Conservation (phyloP, 768 basidiomycete species). For the Pleurotus salmoneostramineus region DNA sequence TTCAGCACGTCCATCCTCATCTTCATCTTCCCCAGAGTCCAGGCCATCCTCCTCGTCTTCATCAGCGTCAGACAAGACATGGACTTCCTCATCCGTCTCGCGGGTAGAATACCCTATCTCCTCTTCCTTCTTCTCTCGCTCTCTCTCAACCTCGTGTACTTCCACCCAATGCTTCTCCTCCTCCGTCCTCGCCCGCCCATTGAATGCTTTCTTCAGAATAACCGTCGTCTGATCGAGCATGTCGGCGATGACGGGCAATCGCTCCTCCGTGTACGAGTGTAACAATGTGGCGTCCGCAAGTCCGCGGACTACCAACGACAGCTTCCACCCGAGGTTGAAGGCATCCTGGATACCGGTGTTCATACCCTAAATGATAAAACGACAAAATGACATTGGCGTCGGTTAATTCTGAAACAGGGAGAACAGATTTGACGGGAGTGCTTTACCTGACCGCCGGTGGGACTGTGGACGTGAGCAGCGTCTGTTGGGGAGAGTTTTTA, state of each 20-base stretch:
- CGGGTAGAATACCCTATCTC: too few species aligned
- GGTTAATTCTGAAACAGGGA: too few species aligned
- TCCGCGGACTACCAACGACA: conserved; percentile 22
- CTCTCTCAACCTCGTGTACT: background rate
- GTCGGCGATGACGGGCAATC: conserved; percentile 29
- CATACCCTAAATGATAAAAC: conserved; percentile 18
- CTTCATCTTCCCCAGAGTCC: background rate
- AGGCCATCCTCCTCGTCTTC: background rate
- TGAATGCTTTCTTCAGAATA: conserved; percentile 17
- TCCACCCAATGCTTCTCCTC: conserved; percentile 5
- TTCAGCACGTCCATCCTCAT: background rate
- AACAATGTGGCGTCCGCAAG: conserved; percentile 20
- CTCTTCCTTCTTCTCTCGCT: too few species aligned
- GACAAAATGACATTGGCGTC: background rate
- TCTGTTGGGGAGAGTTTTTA: conserved; percentile 12
- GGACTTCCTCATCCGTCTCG: background rate
- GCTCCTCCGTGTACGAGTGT: conserved; percentile 24
- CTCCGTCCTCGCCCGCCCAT: background rate
- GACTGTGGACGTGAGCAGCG: conserved; percentile 29
- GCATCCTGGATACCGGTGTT: conserved; percentile 27
- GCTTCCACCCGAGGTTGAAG: conserved; percentile 31
- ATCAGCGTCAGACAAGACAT: too few species aligned
- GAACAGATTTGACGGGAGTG: too few species aligned
- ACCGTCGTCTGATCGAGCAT: conserved; percentile 28
- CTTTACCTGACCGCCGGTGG: conserved; percentile 15